These are phyloP conservation scores for Hymenoscyphus salicellus DNA, from an alignment of 2,329 filamentous ascomycete species.

Conservation along the genomic window DNA sequence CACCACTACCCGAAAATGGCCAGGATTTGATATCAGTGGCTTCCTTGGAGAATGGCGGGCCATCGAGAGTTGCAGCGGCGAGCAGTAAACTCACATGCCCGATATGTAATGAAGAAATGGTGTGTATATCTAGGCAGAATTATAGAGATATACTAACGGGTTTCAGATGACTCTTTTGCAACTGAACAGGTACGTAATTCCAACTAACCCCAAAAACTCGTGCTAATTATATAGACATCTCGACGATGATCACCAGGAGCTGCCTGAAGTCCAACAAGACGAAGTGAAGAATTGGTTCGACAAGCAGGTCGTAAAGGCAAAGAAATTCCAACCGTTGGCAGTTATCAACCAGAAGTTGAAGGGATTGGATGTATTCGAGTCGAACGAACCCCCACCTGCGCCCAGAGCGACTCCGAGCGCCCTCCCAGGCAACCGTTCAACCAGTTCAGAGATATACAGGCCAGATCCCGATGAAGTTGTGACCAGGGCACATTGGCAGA, in stretches of 20 bases:
- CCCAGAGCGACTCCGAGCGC: conserved; percentile 33
- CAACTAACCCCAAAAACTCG: conserved; percentile 29
- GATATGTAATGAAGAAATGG: conserved; percentile 99
- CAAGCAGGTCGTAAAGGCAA: conserved; percentile 71
- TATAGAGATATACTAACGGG: conserved; percentile 23
- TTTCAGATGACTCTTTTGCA: conserved; percentile 82
- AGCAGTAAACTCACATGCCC: conserved; percentile 78
- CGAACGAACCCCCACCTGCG: conserved; percentile 56
- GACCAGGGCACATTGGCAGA: conserved; percentile 85
- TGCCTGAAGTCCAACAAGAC: conserved; percentile 69
- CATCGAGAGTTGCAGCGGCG: conserved; percentile 49
- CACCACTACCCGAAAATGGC: conserved; percentile 64
- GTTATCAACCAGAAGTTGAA: conserved; percentile 74
- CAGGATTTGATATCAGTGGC: conserved; percentile 82
- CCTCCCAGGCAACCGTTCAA: conserved; percentile 37
- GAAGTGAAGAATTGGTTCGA: conserved; percentile 79
- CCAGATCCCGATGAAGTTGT: conserved; percentile 86
- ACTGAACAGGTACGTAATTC: conserved; percentile 66
- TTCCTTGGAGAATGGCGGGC: conserved; percentile 61
- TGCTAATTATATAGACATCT: conserved; percentile 54
- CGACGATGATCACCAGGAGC: conserved; percentile 69
- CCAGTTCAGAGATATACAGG: conserved; percentile 33
- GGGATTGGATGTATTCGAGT: conserved; percentile 72
- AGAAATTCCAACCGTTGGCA: conserved; percentile 70
- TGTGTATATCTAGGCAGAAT: conserved; percentile 39